Evolutionary conservation across 352 stramenopile genomes (phyloP).

Genomic region (Globisporangium orthogonon): DNA sequence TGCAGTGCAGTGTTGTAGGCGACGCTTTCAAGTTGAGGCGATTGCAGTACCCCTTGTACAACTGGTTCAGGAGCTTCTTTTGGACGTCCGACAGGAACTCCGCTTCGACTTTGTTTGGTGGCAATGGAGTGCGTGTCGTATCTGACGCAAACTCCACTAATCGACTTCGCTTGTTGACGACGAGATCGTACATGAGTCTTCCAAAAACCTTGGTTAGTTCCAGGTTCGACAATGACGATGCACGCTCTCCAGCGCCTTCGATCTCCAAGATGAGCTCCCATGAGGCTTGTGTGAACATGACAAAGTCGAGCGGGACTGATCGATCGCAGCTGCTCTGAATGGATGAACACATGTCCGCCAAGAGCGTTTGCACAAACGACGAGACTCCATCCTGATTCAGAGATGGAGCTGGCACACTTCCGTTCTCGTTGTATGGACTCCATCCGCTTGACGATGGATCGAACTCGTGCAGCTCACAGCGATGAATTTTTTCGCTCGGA

Average conservation of each 20-base stretch:
- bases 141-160: constrained; percentile 11
- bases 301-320: constrained; percentile 27
- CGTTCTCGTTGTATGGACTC: background rate
- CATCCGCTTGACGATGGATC: constrained; percentile 3
- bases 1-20: constrained; percentile 38
- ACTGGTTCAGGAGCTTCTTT: constrained; percentile 50
- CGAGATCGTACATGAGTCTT: constrained; percentile 24
- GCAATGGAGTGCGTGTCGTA: background rate
- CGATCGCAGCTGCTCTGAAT: constrained; percentile 21
- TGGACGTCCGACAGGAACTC: constrained; percentile 27
- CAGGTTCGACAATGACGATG: background rate
- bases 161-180: constrained; percentile 29
- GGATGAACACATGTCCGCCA: constrained; percentile 32
- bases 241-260: constrained; percentile 12
- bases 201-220: constrained; percentile 25
- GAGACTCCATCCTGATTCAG: background rate
- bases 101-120: background rate
- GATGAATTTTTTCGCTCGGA: constrained; percentile 21
- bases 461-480: constrained; percentile 22
- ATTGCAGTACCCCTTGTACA: constrained; percentile 58
- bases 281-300: constrained; percentile 41
- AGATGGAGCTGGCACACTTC: too few species aligned
- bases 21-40: constrained; percentile 29
- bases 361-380: constrained; percentile 14
- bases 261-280: constrained; percentile 55